Base-by-base conservation (phyloP, 768 basidiomycete genomes). In the Lyophyllum atratum region DNA sequence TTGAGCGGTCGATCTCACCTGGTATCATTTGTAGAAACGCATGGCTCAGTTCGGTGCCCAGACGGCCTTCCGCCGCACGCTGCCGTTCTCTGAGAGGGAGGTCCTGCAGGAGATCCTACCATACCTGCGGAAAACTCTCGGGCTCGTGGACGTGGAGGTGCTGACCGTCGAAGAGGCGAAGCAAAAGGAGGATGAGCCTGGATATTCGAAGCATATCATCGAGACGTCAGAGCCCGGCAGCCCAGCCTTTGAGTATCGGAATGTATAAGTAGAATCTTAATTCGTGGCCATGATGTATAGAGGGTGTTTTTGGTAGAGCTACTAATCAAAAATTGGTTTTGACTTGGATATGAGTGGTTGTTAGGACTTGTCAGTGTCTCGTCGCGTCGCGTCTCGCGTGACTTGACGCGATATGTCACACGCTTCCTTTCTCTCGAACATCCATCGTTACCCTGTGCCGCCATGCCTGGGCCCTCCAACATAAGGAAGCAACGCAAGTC, bases 141-240 rank as follows among this genome's bases (percentile, higher is more conserved):
- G 77, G 57, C 73, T 94, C 59, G 80, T 80, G 0, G 85, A 91
- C 55, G 91, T 85, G 2, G 87, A 90, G 60, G 80, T 93, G 12
- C 66, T 86, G 55, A 79, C 84, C 2, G 88, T 87, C 0, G 85
- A 90, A 17, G 87, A 90, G 46, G 90, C 87, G 2, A 67, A 80
- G 64, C 74, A 78, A 52, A 82, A 80, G 59, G 75, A 74, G 42
- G 80, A 74, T 14, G 76, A 80, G 54, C 72, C 74, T 2, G 89
- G 89, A 0, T 92, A 84, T 70, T 85, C 81, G 15, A 80, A 81
- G 65, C 75, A 68, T 55, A 87, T 93, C 62, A 86, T 95, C 43
- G 93, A 94, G 55, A 75, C 76, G n/a, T 90, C 93, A 11, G 93
- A 95, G 74, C 95, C 95, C 31, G 93, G 91, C 10, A 80, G 76